phyloP scores from a whole-genome alignment of 2,329 filamentous ascomycete species.

The Aspergillus cejpii region DNA sequence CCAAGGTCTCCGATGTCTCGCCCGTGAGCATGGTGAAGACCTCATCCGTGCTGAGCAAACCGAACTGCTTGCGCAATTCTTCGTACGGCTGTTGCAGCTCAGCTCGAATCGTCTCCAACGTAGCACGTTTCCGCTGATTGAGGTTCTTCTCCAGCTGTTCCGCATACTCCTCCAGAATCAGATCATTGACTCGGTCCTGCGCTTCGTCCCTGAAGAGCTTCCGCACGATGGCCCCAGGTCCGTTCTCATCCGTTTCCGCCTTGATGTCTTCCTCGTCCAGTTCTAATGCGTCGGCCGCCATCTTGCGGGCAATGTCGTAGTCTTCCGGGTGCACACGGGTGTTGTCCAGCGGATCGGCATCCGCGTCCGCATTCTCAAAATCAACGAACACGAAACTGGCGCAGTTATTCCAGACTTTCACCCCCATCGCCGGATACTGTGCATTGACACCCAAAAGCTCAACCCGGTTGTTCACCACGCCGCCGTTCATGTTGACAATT shows the following conservation, averaged over 20 bases:
- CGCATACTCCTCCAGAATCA: conserved; percentile 93
- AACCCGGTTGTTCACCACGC: conserved; percentile 72
- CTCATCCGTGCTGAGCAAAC: conserved; percentile 62
- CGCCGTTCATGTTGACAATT: conserved; percentile 85
- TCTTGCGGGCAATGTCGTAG: conserved; percentile 95
- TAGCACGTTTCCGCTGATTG: conserved; percentile 89
- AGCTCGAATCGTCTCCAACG: conserved; percentile 89
- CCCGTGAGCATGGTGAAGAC: conserved; percentile 96
- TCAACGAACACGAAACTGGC: conserved; percentile 90
- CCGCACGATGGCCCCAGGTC: conserved; percentile 80
- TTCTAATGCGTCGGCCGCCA: conserved; percentile 93
- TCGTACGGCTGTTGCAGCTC: conserved; percentile 91
- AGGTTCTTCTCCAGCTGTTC: conserved; percentile 91
- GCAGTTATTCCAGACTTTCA: conserved; percentile 92
- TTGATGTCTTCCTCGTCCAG: conserved; percentile 98
- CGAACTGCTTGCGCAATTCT: conserved; percentile 78
- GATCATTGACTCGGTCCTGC: conserved; percentile 90
- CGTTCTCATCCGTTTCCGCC: conserved; percentile 84
- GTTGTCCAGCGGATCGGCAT: conserved; percentile 89
- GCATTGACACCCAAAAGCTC: conserved; percentile 87
- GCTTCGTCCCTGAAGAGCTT: conserved; percentile 93
- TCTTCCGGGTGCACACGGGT: conserved; percentile 97
- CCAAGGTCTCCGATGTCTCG: conserved; percentile 76
- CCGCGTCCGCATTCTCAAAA: conserved; percentile 72
- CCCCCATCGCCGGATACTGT: conserved; percentile 73